phyloP scores from a whole-genome alignment of 257 asterid species.

The Ligustrum vulgare region DNA sequence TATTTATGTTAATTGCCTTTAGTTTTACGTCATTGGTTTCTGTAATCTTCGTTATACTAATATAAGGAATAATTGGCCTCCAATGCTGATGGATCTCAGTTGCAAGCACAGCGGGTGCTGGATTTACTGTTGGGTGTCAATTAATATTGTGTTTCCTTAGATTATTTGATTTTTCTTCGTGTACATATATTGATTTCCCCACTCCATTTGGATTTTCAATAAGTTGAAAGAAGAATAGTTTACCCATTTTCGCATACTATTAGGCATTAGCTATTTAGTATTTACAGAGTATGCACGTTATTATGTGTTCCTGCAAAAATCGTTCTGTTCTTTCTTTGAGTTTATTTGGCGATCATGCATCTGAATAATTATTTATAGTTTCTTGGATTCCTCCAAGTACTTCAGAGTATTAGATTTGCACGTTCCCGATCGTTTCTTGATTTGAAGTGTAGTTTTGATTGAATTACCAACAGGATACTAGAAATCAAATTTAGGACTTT shows the following conservation, averaged over 20 bases:
- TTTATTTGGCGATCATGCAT: no score
- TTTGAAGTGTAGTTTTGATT: not conserved
- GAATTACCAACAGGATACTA: not conserved
- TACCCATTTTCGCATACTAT: not conserved
- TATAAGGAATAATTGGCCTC: not conserved
- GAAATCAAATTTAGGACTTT: not conserved
- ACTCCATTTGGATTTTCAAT: not conserved
- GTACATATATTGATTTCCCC: not conserved
- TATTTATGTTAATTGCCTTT: not conserved
- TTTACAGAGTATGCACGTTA: not conserved
- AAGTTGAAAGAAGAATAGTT: not conserved
- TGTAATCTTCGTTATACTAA: not conserved
- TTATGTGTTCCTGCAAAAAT: not conserved
- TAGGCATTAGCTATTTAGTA: no score
- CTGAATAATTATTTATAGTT: no score
- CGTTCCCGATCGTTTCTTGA: not conserved
- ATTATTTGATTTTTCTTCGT: not conserved
- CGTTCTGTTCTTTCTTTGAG: not conserved
- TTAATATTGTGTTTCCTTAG: not conserved
- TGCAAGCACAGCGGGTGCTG: not conserved
- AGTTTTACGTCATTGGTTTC: not conserved
- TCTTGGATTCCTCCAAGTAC: no score
- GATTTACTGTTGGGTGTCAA: not conserved
- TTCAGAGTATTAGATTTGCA: not conserved
- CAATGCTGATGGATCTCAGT: not conserved